These are phyloP conservation scores for Gyrodon lividus DNA, from an alignment of 768 basidiomycete genomes.

Conservation along the genomic window DNA sequence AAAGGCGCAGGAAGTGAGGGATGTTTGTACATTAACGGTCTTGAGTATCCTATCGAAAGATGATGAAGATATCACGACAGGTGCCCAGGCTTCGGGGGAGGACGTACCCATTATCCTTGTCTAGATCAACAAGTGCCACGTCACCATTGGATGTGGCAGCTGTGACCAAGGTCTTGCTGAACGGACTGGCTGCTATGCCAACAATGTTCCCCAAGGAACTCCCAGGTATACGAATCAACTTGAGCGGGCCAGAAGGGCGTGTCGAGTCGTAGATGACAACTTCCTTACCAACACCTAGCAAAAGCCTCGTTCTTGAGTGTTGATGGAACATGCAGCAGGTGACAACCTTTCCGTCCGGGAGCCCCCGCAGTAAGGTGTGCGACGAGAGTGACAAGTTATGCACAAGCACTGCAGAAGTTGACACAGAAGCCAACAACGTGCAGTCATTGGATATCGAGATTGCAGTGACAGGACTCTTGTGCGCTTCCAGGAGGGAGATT, in stretches of 20 bases:
- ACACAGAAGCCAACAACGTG: slow-evolving; percentile 56
- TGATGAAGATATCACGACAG: slow-evolving; percentile 1
- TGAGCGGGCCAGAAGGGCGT: slow-evolving; percentile 54
- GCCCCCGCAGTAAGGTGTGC: slow-evolving; percentile 53
- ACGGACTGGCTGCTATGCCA: slow-evolving; percentile 64
- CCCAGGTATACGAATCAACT: slow-evolving; percentile 49
- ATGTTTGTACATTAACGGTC: slow-evolving; percentile 49
- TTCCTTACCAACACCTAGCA: slow-evolving; percentile 52
- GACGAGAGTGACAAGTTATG: slow-evolving; percentile 58
- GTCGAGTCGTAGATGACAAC: slow-evolving; percentile 63
- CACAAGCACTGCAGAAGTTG: slow-evolving; percentile 52
- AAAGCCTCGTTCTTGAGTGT: slow-evolving; percentile 57
- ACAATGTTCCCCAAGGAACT: slow-evolving; percentile 47
- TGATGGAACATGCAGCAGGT: slow-evolving; percentile 59
- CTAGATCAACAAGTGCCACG: slow-evolving; percentile 64
- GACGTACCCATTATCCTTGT: slow-evolving; percentile 70
- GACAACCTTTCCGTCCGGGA: slow-evolving; percentile 42
- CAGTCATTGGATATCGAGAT: slow-evolving; percentile 61
- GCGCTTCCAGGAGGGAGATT: slow-evolving; percentile 48
- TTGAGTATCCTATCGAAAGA: slow-evolving; percentile 53
- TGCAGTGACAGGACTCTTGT: slow-evolving; percentile 48
- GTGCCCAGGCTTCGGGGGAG: not conserved
- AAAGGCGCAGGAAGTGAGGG: slow-evolving; percentile 62
- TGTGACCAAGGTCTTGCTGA: slow-evolving; percentile 71
- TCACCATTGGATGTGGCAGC: slow-evolving; percentile 53